Evolutionary conservation across 78 protist species (phyloP).

Genomic region (Chrysochromulina parva): DNA sequence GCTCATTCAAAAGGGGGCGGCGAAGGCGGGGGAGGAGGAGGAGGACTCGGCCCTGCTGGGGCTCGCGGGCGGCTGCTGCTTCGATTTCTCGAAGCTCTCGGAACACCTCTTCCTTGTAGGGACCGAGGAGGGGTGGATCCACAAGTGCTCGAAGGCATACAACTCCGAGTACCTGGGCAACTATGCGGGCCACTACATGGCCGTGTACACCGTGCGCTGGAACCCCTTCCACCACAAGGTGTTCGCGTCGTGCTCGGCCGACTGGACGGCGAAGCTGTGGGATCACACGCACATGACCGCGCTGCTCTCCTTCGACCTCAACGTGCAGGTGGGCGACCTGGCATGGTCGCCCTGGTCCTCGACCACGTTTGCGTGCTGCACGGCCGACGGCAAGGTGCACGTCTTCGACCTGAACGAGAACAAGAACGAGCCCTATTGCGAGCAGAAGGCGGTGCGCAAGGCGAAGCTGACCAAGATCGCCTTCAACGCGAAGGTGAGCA

Average conservation of each 20-base stretch:
- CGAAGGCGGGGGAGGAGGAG: slow-evolving; percentile 9
- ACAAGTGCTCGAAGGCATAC: slow-evolving; percentile 81
- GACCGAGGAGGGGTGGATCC: slow-evolving; percentile 79
- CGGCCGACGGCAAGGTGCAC: slow-evolving; percentile 61
- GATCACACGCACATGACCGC: slow-evolving; percentile 43
- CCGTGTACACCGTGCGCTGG: slow-evolving; percentile 77
- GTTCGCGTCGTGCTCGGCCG: slow-evolving; percentile 74
- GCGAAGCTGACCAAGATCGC: slow-evolving; percentile 74
- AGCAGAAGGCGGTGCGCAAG: slow-evolving; percentile 67
- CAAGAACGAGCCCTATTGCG: slow-evolving; percentile 77
- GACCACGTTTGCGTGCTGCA: slow-evolving; percentile 78
- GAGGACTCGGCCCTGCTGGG: slow-evolving; percentile 53
- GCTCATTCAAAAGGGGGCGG: neutral
- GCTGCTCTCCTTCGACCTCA: slow-evolving; percentile 66
- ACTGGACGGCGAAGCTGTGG: slow-evolving; percentile 88
- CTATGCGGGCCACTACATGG: slow-evolving; percentile 75
- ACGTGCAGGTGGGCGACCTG: slow-evolving; percentile 57
- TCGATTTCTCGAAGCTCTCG: slow-evolving; percentile 57
- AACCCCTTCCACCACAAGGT: slow-evolving; percentile 73
- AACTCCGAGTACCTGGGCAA: slow-evolving; percentile 62
- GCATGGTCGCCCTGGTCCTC: slow-evolving; percentile 86
- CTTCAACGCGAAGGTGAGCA: slow-evolving; percentile 50
- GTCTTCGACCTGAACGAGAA: slow-evolving; percentile 64
- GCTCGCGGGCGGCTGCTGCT: slow-evolving; percentile 71
- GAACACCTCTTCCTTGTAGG: slow-evolving; percentile 81